phyloP scores from a whole-genome alignment of 257 asterid genomes.

The Striga asiatica region DNA sequence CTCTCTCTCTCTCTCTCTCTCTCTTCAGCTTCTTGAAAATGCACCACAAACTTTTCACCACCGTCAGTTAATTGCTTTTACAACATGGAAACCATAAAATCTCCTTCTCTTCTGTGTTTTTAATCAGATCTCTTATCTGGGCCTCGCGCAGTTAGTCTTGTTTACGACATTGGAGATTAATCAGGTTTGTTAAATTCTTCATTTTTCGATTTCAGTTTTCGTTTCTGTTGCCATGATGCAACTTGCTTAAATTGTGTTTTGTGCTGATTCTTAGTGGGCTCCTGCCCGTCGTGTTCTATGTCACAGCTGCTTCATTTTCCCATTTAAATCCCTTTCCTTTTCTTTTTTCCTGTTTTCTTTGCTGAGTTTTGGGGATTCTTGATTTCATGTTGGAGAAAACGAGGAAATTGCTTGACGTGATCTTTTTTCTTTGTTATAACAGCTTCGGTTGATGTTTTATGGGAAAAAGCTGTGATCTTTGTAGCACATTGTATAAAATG shows the following conservation, averaged over 20 bases:
- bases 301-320: too few species aligned
- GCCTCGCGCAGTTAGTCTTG: constrained; percentile 3
- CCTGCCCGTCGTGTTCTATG: not conserved
- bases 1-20: not conserved
- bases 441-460: constrained; percentile 26
- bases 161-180: constrained; percentile 3
- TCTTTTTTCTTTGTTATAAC: constrained; percentile 16
- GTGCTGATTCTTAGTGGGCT: constrained; percentile 1
- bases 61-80: constrained; percentile 16
- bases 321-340: too few species aligned
- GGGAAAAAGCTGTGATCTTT: constrained; percentile 35
- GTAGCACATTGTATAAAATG: constrained; percentile 28
- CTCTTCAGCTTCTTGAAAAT: not conserved
- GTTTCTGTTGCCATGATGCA: too few species aligned
- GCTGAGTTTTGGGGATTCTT: constrained; percentile 4
- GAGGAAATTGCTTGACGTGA: too few species aligned
- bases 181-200: constrained; percentile 20
- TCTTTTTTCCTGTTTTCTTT: too few species aligned
- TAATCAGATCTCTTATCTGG: constrained; percentile 11
- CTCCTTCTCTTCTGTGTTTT: not conserved
- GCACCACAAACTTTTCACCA: constrained; percentile 8
- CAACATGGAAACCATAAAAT: not conserved
- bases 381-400: too few species aligned
- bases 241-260: too few species aligned
- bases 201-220: not conserved